These are phyloP conservation scores for Saccharomycopsis malanga DNA, from an alignment of 805 yeast species.

Conservation along the genomic window DNA sequence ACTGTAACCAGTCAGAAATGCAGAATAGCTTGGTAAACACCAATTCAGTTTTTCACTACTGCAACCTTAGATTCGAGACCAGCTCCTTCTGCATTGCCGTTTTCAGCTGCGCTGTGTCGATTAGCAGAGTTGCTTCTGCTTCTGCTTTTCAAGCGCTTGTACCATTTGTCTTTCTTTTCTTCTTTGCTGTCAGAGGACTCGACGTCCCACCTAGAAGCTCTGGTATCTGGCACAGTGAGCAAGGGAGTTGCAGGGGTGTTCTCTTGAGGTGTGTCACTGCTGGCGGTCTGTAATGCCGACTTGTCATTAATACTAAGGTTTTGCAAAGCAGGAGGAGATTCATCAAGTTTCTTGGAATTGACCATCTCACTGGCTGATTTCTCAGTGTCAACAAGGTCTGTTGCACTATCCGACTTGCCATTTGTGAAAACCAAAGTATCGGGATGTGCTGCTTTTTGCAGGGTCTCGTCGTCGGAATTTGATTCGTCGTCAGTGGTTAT, in stretches of 20 bases:
- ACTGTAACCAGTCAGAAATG: too few relatives aligned
- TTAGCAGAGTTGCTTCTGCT: neutral
- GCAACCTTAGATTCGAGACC: neutral
- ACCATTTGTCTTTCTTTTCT: constrained; percentile 9
- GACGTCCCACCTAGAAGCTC: constrained; percentile 1
- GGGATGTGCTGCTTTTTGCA: too few relatives aligned
- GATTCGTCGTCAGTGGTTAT: constrained; percentile 8
- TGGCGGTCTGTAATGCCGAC: too few relatives aligned
- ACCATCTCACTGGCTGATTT: too few relatives aligned
- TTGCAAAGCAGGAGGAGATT: too few relatives aligned
- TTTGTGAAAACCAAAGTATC: neutral
- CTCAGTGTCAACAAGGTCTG: too few relatives aligned
- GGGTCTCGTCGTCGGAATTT: constrained; percentile 3
- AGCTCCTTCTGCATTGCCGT: neutral
- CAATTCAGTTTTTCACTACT: too few relatives aligned
- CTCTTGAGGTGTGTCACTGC: neutral
- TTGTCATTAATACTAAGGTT: neutral
- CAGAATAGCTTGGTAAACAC: too few relatives aligned
- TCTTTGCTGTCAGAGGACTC: neutral
- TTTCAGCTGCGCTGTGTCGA: neutral
- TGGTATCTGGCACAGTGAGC: constrained; percentile 3
- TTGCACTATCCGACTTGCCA: too few relatives aligned
- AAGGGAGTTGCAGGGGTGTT: neutral
- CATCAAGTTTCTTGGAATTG: too few relatives aligned
- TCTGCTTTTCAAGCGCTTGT: constrained; percentile 6